Evolutionary conservation across 768 basidiomycete species (phyloP), one percentile per base, ranked within the genome.

Genomic region (Coprinopsis cinerea): DNA sequence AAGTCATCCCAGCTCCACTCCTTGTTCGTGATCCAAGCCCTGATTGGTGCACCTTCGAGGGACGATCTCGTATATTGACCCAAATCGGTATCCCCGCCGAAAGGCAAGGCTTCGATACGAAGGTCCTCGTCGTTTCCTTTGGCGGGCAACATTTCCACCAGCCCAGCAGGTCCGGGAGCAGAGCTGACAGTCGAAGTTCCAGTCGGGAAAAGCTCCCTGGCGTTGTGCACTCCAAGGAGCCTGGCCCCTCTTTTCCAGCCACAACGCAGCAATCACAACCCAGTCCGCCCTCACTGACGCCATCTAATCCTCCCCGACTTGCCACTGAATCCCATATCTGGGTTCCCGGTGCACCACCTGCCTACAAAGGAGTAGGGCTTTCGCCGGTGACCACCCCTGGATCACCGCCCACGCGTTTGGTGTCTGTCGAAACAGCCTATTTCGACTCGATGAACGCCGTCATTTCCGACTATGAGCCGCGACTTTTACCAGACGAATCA

Each of bases 91-190:
- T 91, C 0, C 84, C 86, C 0, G 44, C 48, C 10, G 56, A 76
- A 15, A 61, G 73, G 4, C 78, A 82, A 28, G 71, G 81, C 50
- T 64, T 71, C 0, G 51, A 55, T 3, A 64, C 55, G 2, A 84
- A 79, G 57, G 77, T 91, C 35, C 72, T 90, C 23, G 67, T 90
- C 23, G 85, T 91, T 5, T 89, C 87, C 1, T 91, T 91, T 58
- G 88, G 88, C 14, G 88, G 88, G 0, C 88, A 91, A 57, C 68
- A 82, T 6, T 83, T 90, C 62, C 77, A 75, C 48, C 73, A 71
- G 44, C 82, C 82, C 2, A 74, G 50, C n/a, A 22, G 44, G 36
- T 53, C 64, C 0, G 64, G 65, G 4, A 78, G 77, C 57, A 62
- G 68, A 40, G 54, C 45, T 23, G 61, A 54, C 18, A 71, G 66